These are phyloP conservation scores for Tylopilus orsonianus DNA, from an alignment of 1,284 basidiomycete species.

Conservation along the genomic window DNA sequence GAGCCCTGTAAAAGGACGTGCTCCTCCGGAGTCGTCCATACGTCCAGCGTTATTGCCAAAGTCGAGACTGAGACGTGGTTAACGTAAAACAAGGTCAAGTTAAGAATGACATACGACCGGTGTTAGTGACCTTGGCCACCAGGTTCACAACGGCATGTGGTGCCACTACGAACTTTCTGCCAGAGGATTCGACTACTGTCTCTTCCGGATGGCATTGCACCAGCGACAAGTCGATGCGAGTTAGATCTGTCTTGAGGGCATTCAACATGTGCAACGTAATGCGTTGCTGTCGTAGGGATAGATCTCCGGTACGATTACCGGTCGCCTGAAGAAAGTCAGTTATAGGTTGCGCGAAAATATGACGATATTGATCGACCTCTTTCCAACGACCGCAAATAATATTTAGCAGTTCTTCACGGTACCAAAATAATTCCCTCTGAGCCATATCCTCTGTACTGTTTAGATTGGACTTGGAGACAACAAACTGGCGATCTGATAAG, in stretches of 20 bases:
- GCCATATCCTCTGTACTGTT: constrained; percentile 56
- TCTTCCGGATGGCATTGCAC: constrained; percentile 36
- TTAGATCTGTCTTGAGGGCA: constrained; percentile 63
- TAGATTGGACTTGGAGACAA: constrained; percentile 75
- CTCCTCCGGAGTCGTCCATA: constrained; percentile 57
- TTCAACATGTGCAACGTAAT: constrained; percentile 78
- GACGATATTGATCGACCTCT: constrained; percentile 58
- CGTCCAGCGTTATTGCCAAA: constrained; percentile 51
- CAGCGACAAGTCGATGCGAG: constrained; percentile 59
- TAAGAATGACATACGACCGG: constrained; percentile 44
- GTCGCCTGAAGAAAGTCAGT: constrained; percentile 53
- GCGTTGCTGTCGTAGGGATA: constrained; percentile 75
- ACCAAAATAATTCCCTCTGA: constrained; percentile 89
- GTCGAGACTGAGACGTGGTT: constrained; percentile 42
- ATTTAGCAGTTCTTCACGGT: constrained; percentile 81
- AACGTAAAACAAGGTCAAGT: neutral
- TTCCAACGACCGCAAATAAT: constrained; percentile 73
- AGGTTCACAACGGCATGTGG: constrained; percentile 63
- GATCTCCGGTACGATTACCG: constrained; percentile 68
- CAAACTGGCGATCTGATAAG: constrained; percentile 87
- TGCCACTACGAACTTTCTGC: constrained; percentile 46
- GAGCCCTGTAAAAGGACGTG: constrained; percentile 73
- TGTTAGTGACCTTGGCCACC: constrained; percentile 56
- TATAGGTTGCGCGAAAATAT: neutral
- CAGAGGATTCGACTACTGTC: constrained; percentile 27